Evolutionary conservation across 176 grass and related monocot species (phyloP), one percentile per base, ranked within the genome.

Genomic region (Triticum timopheevii): DNA sequence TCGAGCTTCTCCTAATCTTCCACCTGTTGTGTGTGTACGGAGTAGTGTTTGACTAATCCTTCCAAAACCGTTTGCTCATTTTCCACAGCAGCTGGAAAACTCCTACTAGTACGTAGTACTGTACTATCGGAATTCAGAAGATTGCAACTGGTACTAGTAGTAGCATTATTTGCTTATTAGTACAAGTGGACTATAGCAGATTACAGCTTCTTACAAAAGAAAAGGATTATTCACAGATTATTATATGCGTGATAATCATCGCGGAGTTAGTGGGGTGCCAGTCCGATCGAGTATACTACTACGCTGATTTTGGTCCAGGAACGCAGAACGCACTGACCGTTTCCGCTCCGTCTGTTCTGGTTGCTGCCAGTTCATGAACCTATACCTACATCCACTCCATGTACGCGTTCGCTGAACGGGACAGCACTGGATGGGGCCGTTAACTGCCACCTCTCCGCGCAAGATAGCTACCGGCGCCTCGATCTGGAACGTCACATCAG

Each of bases 321-420:
- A 28, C n/a, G 33, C 84, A 7, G 22, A 35, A 8, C 59, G 50
- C 50, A 19, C 50, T 19, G 50, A 19, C 50, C 50, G 50, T 54
- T 54, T 54, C 50, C 50, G 16, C 50, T 54, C 47, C 13, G 0
- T 38, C 34, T 44, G 2, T 65, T 28, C 15, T 8, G 39, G 34
- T 80, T 6, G 77, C 50, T 15, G 77, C 66, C 77, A 25, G 85
- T 73, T 10, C 85, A 27, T 42, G 36, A 42, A 80, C 35, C 77
- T 36, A n/a, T n/a, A 7, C 20, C 4, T 52, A 2, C 22, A 24
- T 3, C 12, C 11, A 23, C 9, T 2, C 15, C 16, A 1, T 30
- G 22, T 24, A 62, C 52, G 66, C 65, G 54, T 52, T 64, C 61
- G 2, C 3, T 36, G 61, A 56, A 77, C 40, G 15, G 22, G 34